These are phyloP conservation scores for Picea abies DNA, from an alignment of 83 land plant genomes.

Conservation along the genomic window DNA sequence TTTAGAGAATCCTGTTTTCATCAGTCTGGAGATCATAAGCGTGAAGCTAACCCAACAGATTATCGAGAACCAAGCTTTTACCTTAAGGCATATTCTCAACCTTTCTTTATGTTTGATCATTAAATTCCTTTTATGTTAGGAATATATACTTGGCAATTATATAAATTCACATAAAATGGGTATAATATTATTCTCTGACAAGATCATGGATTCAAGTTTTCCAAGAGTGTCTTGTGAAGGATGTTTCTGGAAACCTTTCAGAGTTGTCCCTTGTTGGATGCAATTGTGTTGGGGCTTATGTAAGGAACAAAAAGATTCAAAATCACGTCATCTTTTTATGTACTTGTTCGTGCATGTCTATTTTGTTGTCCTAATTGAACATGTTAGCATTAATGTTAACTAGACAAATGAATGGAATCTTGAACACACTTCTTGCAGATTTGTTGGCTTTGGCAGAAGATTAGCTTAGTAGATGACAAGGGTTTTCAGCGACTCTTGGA, in stretches of 20 bases:
- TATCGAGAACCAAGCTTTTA: conserved; percentile 94
- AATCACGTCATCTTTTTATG: conserved; percentile 32
- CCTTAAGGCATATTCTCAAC: conserved; percentile 61
- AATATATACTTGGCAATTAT: no score
- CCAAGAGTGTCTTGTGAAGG: conserved; percentile 51
- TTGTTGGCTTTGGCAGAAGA: no score
- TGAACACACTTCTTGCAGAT: no score
- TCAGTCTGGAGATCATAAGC: conserved; percentile 95
- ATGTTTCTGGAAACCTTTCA: conserved; percentile 32
- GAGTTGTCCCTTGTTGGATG: conserved; percentile 24
- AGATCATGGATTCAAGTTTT: conserved; percentile 25
- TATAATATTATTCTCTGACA: no score
- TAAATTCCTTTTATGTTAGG: no score
- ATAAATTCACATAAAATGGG: no score
- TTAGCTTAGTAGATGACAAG: conserved; percentile 27
- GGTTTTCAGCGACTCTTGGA: conserved; percentile 89
- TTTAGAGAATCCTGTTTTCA: conserved; percentile 99
- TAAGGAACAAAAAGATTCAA: conserved; percentile 44
- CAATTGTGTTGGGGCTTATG: conserved; percentile 53
- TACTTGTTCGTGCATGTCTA: neutral
- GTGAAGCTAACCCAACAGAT: conserved; percentile 92
- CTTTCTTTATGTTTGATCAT: neutral
- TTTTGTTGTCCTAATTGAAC: no score
- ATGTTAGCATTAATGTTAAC: no score
- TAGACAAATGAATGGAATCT: no score